Evolutionary conservation across 2,329 filamentous ascomycete genomes (phyloP).

Genomic region (Cytospora chrysosperma): DNA sequence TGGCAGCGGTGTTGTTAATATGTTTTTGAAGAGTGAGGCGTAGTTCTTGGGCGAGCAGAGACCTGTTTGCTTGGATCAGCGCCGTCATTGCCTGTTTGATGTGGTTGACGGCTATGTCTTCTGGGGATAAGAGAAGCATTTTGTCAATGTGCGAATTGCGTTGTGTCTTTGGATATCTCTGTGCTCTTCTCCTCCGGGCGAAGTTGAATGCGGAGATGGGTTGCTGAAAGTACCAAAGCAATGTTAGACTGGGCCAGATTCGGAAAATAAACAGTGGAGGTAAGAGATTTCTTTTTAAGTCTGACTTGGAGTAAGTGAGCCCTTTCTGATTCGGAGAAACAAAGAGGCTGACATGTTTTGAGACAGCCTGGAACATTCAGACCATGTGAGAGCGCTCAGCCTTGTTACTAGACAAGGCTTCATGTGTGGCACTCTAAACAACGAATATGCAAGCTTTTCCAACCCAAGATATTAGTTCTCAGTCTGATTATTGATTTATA

Average conservation of each 20-base stretch:
- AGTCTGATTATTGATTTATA: no score
- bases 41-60: background rate
- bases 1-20: background rate
- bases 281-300: background rate
- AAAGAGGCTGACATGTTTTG: background rate
- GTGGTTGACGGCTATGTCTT: background rate
- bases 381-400: background rate
- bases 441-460: no score
- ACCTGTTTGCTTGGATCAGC: background rate
- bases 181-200: background rate
- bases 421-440: no score
- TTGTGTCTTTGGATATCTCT: no score
- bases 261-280: no score
- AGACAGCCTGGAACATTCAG: background rate
- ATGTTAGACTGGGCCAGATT: background rate
- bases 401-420: background rate
- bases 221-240: background rate
- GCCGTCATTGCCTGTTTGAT: background rate
- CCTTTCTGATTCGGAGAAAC: background rate
- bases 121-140: background rate
- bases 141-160: background rate
- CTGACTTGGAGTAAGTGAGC: no score
- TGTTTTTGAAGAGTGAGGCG: background rate
- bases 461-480: no score
- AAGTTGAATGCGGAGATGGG: background rate